Percentiles rank a stretch among this genome's conserved stretches.
phyloP scores from a whole-genome alignment of 306 rosid genomes.

The Glycine tomentella region DNA sequence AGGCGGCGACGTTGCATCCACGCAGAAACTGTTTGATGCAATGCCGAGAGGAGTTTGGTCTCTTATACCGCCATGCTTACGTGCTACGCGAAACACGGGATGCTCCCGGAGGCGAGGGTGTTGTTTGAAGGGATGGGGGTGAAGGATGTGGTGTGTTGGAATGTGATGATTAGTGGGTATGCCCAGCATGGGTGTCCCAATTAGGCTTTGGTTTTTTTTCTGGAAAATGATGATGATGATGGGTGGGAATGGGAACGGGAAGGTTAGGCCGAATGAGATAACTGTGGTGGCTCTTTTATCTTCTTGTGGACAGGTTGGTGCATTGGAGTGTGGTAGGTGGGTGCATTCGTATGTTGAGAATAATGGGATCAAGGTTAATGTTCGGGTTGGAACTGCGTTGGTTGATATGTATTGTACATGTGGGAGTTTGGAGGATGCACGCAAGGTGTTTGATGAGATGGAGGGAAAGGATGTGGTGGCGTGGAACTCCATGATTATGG shows the following conservation, averaged over 20 bases:
- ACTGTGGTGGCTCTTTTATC: conserved; percentile 72
- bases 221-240: conserved; percentile 60
- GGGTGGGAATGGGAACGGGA: conserved; percentile 1
- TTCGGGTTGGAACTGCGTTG: conserved; percentile 73
- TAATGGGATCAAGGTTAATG: conserved; percentile 47
- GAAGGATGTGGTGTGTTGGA: conserved; percentile 82
- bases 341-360: conserved; percentile 67
- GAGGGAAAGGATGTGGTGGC: conserved; percentile 67
- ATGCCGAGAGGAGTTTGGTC: conserved; percentile 74
- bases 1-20: conserved; percentile 64
- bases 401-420: conserved; percentile 85
- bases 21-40: conserved; percentile 66
- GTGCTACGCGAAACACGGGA: conserved; percentile 67
- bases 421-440: conserved; percentile 76
- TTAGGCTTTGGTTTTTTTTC: conserved; percentile 65
- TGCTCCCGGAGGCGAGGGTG: conserved; percentile 60
- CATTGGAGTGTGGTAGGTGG: conserved; percentile 83
- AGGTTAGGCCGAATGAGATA: conserved; percentile 67
- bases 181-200: conserved; percentile 72
- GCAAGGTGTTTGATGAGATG: conserved; percentile 62
- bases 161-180: conserved; percentile 84
- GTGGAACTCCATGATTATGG: conserved; percentile 84
- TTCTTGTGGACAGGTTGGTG: conserved; percentile 85
- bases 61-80: conserved; percentile 73
- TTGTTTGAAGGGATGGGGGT: conserved; percentile 65